Evolutionary conservation across 169 alveolate genomes (phyloP).

Genomic region (Cryptosporidium andersoni): DNA sequence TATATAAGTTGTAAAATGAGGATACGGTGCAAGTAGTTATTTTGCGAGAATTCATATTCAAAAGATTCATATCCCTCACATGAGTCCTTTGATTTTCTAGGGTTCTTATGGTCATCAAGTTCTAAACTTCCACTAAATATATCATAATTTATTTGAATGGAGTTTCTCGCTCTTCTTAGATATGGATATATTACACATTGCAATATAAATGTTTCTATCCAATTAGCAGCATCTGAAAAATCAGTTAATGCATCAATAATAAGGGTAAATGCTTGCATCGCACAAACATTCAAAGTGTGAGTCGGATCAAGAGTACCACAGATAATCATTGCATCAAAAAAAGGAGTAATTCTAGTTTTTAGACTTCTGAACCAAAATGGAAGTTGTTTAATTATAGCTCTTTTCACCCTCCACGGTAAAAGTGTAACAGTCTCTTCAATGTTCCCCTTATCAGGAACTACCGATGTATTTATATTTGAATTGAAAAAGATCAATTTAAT

Average conservation of each 20-base stretch:
- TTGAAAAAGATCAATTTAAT: slow-evolving; percentile 23
- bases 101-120: not conserved
- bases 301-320: slow-evolving; percentile 50
- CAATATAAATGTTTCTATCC: slow-evolving; percentile 39
- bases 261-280: slow-evolving; percentile 45
- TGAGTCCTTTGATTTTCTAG: too few species aligned
- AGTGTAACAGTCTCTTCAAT: slow-evolving; percentile 13
- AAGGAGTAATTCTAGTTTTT: slow-evolving; percentile 2
- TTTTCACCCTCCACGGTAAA: slow-evolving; percentile 42
- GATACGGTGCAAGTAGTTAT: slow-evolving; percentile 23
- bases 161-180: slow-evolving; percentile 13
- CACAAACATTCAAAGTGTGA: slow-evolving; percentile 39
- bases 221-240: slow-evolving; percentile 18
- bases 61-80: slow-evolving; percentile 8
- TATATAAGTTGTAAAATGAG: slow-evolving; percentile 15
- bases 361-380: slow-evolving; percentile 40
- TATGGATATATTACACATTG: slow-evolving; percentile 30
- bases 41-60: slow-evolving; percentile 10
- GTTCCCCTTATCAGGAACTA: slow-evolving; percentile 8
- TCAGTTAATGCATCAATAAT: slow-evolving; percentile 14
- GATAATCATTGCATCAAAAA: slow-evolving; percentile 41
- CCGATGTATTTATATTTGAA: not conserved
- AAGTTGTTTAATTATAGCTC: slow-evolving; percentile 55
- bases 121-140: not conserved
- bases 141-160: slow-evolving; percentile 42